Conservation (phyloP, 2,329 filamentous ascomycete species). For the Cladorrhinum sp. region DNA sequence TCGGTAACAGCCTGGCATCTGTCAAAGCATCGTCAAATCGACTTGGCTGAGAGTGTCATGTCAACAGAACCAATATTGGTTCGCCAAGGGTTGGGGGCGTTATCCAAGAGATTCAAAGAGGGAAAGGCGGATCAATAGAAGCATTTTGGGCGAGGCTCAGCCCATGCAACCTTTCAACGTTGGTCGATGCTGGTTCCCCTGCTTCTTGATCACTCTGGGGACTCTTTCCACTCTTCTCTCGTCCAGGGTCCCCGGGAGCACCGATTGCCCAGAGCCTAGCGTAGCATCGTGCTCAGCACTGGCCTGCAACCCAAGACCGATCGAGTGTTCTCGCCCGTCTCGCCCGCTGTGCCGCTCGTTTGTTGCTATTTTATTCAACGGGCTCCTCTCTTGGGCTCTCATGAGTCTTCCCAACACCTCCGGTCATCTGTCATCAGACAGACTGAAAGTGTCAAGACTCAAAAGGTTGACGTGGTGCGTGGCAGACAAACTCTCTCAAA, state of each 20-base stretch:
- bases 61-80: slow-evolving; percentile 1
- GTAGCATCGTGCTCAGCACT: slow-evolving; percentile 10
- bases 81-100: slow-evolving; percentile 18
- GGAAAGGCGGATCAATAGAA: slow-evolving; percentile 19
- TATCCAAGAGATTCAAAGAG: slow-evolving; percentile 11
- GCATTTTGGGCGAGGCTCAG: not conserved
- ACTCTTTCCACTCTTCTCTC: not conserved
- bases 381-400: slow-evolving; percentile 4
- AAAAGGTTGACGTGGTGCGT: not conserved
- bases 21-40: not conserved
- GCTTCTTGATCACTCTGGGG: not conserved
- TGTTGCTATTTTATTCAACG: slow-evolving; percentile 21
- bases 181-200: not conserved
- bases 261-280: slow-evolving; percentile 1
- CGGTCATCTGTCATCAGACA: not conserved
- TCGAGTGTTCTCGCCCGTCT: slow-evolving; percentile 17
- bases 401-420: slow-evolving; percentile 5
- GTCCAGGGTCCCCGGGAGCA: not conserved
- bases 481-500: not conserved
- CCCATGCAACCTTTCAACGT: slow-evolving; percentile 9
- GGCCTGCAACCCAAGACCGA: slow-evolving; percentile 12
- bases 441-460: not conserved
- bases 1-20: not conserved
- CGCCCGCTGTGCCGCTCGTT: slow-evolving; percentile 18
- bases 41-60: not conserved